Evolutionary conservation across 805 yeast species (phyloP).

Genomic region (Sugiyamaella smithiae): DNA sequence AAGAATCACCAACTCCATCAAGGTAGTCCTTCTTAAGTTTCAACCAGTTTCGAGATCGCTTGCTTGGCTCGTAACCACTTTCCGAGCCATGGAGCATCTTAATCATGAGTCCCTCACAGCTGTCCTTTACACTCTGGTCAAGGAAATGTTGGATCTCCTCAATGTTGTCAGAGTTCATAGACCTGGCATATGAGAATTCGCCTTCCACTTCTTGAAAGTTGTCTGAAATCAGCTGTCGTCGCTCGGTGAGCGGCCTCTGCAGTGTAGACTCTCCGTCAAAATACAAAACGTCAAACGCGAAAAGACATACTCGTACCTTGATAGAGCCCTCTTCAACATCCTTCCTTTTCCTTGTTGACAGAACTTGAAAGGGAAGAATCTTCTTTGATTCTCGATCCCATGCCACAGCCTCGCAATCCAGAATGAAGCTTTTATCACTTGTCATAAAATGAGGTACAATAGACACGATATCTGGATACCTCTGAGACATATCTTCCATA

Average conservation of each 20-base stretch:
- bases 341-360: conserved; percentile 91
- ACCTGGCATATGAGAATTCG: conserved; percentile 76
- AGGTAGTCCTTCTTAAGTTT: conserved; percentile 92
- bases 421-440: conserved; percentile 53
- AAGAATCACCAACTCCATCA: conserved; percentile 92
- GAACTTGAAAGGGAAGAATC: conserved; percentile 88
- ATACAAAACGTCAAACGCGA: conserved; percentile 84
- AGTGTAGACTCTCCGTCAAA: conserved; percentile 71
- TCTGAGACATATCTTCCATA: conserved; percentile 93
- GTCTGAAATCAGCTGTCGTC: conserved; percentile 59
- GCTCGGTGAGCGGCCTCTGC: conserved; percentile 60
- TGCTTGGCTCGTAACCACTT: conserved; percentile 88
- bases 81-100: conserved; percentile 80
- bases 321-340: conserved; percentile 86
- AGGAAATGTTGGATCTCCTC: conserved; percentile 77
- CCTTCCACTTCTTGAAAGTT: conserved; percentile 65
- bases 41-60: conserved; percentile 92
- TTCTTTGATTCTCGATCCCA: conserved; percentile 80
- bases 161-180: conserved; percentile 63
- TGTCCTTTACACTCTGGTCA: conserved; percentile 82
- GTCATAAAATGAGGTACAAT: conserved; percentile 55
- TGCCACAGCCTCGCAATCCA: conserved; percentile 97
- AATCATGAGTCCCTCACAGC: conserved; percentile 96
- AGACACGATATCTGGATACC: conserved; percentile 86
- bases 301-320: conserved; percentile 86